Evolutionary conservation across 441 rosid species (phyloP).

Genomic region (Pelargonium hybrid): DNA sequence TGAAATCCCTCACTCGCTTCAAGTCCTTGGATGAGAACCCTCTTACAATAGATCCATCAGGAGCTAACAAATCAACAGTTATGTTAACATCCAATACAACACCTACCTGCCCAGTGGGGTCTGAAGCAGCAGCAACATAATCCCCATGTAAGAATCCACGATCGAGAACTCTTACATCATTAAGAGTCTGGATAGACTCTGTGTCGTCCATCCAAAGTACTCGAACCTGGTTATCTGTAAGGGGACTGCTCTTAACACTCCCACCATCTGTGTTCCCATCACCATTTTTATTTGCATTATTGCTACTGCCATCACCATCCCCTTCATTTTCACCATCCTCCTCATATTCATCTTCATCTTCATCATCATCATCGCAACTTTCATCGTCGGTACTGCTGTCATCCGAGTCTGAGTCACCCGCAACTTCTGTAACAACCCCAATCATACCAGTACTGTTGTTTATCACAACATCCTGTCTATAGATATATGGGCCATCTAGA

Average conservation of each 20-base stretch:
- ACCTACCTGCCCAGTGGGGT: constrained; percentile 90
- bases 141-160: constrained; percentile 92
- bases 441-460: constrained; percentile 39
- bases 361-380: constrained; percentile 35
- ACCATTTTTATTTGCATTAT: constrained; percentile 24
- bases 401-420: constrained; percentile 86
- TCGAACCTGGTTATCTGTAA: constrained; percentile 69
- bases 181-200: constrained; percentile 54
- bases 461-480: constrained; percentile 72
- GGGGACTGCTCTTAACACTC: constrained; percentile 40
- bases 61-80: constrained; percentile 57
- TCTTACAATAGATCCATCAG: constrained; percentile 51
- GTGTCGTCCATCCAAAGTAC: constrained; percentile 78
- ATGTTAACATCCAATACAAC: constrained; percentile 69
- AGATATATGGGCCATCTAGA: constrained; percentile 40
- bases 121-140: constrained; percentile 65
- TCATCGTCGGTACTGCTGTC: constrained; percentile 53
- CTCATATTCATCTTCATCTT: constrained; percentile 32
- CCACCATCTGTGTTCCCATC: constrained; percentile 25
- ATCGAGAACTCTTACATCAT: constrained; percentile 59
- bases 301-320: constrained; percentile 20
- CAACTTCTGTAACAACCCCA: constrained; percentile 85
- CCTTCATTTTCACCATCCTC: constrained; percentile 30
- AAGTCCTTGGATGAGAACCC: constrained; percentile 57
- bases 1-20: constrained; percentile 76